Evolutionary conservation across 768 basidiomycete species (phyloP), one percentile per base, ranked within the genome.

Genomic region (Termitomyces sp.): DNA sequence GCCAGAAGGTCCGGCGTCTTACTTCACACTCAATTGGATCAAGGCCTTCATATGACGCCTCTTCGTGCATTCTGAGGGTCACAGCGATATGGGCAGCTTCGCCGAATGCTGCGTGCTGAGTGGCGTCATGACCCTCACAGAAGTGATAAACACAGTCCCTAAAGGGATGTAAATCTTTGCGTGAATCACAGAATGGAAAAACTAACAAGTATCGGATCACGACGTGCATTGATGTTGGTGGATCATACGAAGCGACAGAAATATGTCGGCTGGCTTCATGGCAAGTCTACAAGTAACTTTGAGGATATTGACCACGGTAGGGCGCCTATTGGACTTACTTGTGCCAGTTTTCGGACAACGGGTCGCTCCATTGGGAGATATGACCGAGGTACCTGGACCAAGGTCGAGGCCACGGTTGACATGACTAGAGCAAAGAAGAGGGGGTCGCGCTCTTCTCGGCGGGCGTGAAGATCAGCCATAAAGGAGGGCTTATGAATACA

Each of bases 401-500:
- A 76, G 0, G 94, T 95, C 15, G 86, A 87, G 3, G 92, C 90
- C 16, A 94, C 83, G 10, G 91, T 91, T 13, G 87, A 89, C 86
- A 94, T 89, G 59, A 97, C 89, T 27, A 96, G 73, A 5, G 92
- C 87, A 63, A 91, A 94, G 75, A 94, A 96, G 36, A 95, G 81
- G 25, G 92, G 91, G 63, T 95, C 90, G 18, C 84, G 81, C 65
- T 94, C 91, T 71, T 95, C 94, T 54, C 91, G 72, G 40, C 82
- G 82, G 0, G 83, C 76, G 58, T 87, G 84, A 29, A 97, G 75
- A 71, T 94, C 94, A n/a, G 89, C 87, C 83, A 93, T 87, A 68
- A 94, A 94, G 1, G 89, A 90, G 25, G 91, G 91, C 65, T 89
- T 89, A 73, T 97, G 94, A 41, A 97, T 74, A 68, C 90, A 93